Base-by-base conservation (phyloP, 2,329 filamentous ascomycete genomes). In the Chaetomium globosum region DNA sequence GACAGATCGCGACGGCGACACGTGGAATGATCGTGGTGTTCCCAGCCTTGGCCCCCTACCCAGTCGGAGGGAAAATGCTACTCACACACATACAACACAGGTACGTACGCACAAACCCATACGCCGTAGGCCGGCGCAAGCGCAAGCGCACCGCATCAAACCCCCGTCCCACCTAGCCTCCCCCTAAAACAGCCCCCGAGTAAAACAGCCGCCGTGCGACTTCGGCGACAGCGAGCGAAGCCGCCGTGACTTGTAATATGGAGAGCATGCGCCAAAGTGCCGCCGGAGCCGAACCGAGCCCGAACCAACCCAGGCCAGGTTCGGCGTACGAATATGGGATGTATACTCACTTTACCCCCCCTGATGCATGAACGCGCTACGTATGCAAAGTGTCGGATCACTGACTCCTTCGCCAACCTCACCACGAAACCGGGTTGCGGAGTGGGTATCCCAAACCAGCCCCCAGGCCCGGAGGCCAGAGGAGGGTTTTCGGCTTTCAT, bases 161-260 rank as follows among this genome's bases (percentile, higher is more conserved):
- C 36, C 48, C n/a, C 19, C 46, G 16, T 5, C 39, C 13, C 1
- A 12, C 19, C 6, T 21, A 9, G 23, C 21, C 3, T 51, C 23
- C 23, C 48, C 10, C 23, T 23, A 49, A 23, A 51, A 19, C 36
- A 16, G 39, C 39, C 39, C 39, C 39, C 39, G n/a, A 48, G n/a
- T 48, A 48, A 48, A 48, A 48, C 46, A 48, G 46, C 46, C 46
- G 46, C 46, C 46, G 46, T 48, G 46, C 46, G 21, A 51, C 21
- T 16, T 16, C 21, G 48, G 48, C 23, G 21, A 28, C 48, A 23
- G 53, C 53, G 28, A 55, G 30, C 30, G 21, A 31, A 9, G 33
- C 33, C 33, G 51, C 13, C 30, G 16, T 4, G 16, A 10, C 46
- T n/a, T 19, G 26, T 31, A 19, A 16, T 31, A 16, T 28, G 21